A percentile compares a stretch with the other conserved stretches of the same genome.
phyloP scores from a whole-genome alignment of 345 rosid genomes.

The Boechera divaricarpa region DNA sequence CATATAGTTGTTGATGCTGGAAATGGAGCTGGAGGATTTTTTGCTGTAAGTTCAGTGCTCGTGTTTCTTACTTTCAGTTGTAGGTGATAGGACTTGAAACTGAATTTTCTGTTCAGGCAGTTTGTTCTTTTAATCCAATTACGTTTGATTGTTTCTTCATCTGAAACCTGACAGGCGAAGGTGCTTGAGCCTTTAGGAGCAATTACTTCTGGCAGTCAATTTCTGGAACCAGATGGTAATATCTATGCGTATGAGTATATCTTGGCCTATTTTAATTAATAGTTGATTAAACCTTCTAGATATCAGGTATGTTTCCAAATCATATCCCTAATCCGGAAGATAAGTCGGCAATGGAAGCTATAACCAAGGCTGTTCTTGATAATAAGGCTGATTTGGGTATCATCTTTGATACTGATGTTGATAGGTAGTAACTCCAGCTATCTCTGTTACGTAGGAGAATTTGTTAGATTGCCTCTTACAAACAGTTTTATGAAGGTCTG shows the following conservation, averaged over 20 bases:
- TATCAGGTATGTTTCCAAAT: slow-evolving; percentile 88
- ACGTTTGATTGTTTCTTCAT: not conserved
- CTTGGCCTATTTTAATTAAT: slow-evolving; percentile 21
- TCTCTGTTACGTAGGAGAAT: slow-evolving; percentile 7
- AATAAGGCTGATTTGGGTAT: slow-evolving; percentile 96
- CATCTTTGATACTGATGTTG: slow-evolving; percentile 98
- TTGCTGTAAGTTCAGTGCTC: slow-evolving; percentile 68
- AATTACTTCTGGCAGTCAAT: slow-evolving; percentile 87
- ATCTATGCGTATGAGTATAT: slow-evolving; percentile 20
- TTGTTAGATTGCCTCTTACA: slow-evolving; percentile 23
- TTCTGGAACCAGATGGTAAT: slow-evolving; percentile 96
- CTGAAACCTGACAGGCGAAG: slow-evolving; percentile 63
- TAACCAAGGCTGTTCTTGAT: slow-evolving; percentile 83
- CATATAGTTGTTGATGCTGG: slow-evolving; percentile 98
- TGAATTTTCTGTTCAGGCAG: not conserved
- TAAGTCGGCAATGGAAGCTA: slow-evolving; percentile 88
- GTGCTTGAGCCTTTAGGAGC: slow-evolving; percentile 99
- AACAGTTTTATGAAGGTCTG: slow-evolving; percentile 66
- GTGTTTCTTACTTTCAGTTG: not conserved
- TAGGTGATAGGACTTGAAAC: not conserved
- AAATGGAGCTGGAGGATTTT: slow-evolving; percentile 99
- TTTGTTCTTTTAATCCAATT: not conserved
- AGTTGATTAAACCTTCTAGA: slow-evolving; percentile 22
- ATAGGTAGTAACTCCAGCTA: slow-evolving; percentile 58
- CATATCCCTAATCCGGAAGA: slow-evolving; percentile 99